Percentiles rank a stretch among this genome's conserved stretches.
phyloP scores from a whole-genome alignment of 2,329 filamentous ascomycete species.

The Paramyrothecium sp. region DNA sequence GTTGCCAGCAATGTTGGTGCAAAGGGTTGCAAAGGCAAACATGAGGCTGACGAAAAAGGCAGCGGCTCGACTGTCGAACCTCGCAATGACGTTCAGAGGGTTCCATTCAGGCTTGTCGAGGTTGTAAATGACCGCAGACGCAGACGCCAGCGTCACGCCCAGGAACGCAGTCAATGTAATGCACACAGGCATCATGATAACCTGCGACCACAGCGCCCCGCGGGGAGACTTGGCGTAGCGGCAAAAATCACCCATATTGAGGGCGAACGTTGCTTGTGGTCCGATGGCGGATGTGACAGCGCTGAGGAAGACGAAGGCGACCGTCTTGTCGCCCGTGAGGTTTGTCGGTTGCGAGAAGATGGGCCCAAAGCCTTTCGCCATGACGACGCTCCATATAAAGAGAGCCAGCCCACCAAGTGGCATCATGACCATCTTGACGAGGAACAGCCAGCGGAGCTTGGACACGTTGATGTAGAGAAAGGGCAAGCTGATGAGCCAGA shows the following conservation, averaged over 20 bases:
- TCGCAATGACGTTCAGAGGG: conserved; percentile 21
- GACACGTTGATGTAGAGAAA: conserved; percentile 20
- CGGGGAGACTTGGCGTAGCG: conserved; percentile 14
- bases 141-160: conserved; percentile 22
- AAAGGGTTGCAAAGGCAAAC: conserved; percentile 42
- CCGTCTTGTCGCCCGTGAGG: conserved; percentile 12
- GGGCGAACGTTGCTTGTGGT: conserved; percentile 11
- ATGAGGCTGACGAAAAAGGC: conserved; percentile 25
- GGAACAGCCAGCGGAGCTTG: conserved; percentile 23
- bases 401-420: conserved; percentile 16
- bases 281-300: conserved; percentile 19
- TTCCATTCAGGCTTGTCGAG: conserved; percentile 17
- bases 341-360: conserved; percentile 15
- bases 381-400: conserved; percentile 17
- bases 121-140: conserved; percentile 6
- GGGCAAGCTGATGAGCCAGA: conserved; percentile 9
- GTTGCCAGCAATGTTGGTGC: conserved; percentile 54
- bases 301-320: conserved; percentile 16
- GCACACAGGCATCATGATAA: conserved; percentile 10
- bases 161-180: conserved; percentile 39
- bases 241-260: conserved; percentile 16
- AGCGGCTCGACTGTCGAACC: conserved; percentile 25
- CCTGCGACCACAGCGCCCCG: conserved; percentile 13
- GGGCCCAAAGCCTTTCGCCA: conserved; percentile 13
- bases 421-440: conserved; percentile 15